phyloP scores from a whole-genome alignment of 441 rosid species.

The Mallotus repandus region DNA sequence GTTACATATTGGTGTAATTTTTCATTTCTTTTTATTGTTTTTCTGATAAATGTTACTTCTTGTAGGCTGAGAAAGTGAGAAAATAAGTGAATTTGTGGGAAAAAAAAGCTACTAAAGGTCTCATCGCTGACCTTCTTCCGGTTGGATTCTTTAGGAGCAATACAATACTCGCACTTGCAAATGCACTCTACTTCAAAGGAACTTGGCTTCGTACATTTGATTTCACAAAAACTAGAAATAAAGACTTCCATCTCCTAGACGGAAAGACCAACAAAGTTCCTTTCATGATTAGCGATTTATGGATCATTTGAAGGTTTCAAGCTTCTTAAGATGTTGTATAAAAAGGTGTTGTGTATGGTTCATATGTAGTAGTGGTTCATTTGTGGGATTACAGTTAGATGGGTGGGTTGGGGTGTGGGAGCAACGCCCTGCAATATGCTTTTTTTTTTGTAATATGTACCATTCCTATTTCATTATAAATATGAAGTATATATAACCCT shows the following conservation, averaged over 20 bases:
- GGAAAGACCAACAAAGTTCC: constrained; percentile 22
- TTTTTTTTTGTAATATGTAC: too few species aligned
- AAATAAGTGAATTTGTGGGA: constrained; percentile 28
- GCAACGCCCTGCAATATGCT: too few species aligned
- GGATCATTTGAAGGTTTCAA: constrained; percentile 4
- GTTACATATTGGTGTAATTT: not conserved
- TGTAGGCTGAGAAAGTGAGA: constrained; percentile 22
- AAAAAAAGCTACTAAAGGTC: constrained; percentile 26
- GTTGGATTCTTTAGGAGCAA: not conserved
- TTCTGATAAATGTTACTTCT: not conserved
- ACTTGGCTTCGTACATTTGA: constrained; percentile 19
- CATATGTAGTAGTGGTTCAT: too few species aligned
- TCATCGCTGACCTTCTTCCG: constrained; percentile 19
- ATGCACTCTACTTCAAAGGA: constrained; percentile 36
- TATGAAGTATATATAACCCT: too few species aligned
- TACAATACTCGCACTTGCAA: constrained; percentile 24
- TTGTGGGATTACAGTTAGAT: too few species aligned
- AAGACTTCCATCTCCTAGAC: constrained; percentile 23
- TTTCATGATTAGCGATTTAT: constrained; percentile 18
- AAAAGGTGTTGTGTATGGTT: too few species aligned
- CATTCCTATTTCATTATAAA: too few species aligned
- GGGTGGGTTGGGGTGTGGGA: too few species aligned
- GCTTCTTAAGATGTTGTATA: not conserved
- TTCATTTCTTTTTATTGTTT: not conserved
- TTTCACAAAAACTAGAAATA: too few species aligned